Conservation (phyloP, 1,284 basidiomycete species). For the Singerocomus inundabilis region DNA sequence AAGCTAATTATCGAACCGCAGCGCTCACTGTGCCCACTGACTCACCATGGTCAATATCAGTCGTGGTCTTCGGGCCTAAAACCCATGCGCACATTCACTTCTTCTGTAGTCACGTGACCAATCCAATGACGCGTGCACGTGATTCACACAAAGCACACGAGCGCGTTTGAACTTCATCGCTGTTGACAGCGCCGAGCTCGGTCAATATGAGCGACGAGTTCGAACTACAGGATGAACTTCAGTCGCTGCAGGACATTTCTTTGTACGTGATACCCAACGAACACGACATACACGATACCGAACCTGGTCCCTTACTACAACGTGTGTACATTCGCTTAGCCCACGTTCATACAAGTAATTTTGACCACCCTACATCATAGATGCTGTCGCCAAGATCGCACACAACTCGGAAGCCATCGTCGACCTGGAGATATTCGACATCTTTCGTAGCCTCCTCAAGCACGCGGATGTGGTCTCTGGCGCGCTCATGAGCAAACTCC, state of each 20-base stretch:
- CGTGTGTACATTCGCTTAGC: constrained; percentile 16
- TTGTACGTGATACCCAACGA: constrained; percentile 50
- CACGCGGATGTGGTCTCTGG: constrained; percentile 59
- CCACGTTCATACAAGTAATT: neutral
- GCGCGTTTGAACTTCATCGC: constrained; percentile 4
- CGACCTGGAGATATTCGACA: constrained; percentile 69
- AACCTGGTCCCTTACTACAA: constrained; percentile 39
- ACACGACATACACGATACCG: constrained; percentile 43
- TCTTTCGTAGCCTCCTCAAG: constrained; percentile 77
- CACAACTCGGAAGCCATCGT: constrained; percentile 68
- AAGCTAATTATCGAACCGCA: neutral
- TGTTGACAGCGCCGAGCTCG: constrained; percentile 1
- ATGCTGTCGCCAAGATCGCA: constrained; percentile 74
- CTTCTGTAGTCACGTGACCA: constrained; percentile 10
- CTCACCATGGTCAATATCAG: constrained; percentile 27
- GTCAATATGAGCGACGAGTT: constrained; percentile 28
- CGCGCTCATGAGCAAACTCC: constrained; percentile 68
- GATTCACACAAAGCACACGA: constrained; percentile 5
- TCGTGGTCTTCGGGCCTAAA: neutral
- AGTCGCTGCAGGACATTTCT: constrained; percentile 42
- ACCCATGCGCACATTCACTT: neutral
- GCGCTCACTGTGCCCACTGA: neutral
- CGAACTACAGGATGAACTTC: constrained; percentile 53
- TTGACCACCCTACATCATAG: constrained; percentile 36
- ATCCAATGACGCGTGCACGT: constrained; percentile 15